phyloP scores from a whole-genome alignment of 225 moss, liverwort and hornwort genomes.

The Asterella californica region DNA sequence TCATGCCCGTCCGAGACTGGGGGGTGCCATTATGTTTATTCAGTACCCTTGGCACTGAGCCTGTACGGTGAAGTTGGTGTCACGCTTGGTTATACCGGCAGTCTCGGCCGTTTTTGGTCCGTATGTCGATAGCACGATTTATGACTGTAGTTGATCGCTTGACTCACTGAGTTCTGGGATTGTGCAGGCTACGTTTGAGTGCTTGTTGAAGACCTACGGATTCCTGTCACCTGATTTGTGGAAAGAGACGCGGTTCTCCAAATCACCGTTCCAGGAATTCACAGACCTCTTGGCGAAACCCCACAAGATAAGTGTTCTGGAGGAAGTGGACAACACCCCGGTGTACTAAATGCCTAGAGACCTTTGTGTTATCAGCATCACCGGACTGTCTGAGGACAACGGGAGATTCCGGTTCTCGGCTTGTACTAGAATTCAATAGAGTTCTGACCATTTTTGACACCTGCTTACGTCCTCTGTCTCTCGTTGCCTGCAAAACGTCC shows the following conservation, averaged over 20 bases:
- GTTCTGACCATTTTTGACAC: not conserved
- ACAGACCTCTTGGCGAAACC: slow-evolving; percentile 92
- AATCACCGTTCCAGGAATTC: slow-evolving; percentile 98
- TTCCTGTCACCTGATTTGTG: slow-evolving; percentile 95
- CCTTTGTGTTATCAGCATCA: not conserved
- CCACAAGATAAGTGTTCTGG: slow-evolving; percentile 84
- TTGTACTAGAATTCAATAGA: not conserved
- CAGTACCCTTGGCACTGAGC: no score
- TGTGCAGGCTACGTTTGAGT: slow-evolving; percentile 86
- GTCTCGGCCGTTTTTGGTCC: no score
- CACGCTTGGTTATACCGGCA: no score
- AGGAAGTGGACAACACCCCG: slow-evolving; percentile 83
- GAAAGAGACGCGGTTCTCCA: slow-evolving; percentile 80
- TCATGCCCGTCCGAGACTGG: no score
- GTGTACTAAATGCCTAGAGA: slow-evolving; percentile 43
- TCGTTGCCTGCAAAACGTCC: not conserved
- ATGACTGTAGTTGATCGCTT: not conserved
- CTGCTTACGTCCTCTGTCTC: not conserved
- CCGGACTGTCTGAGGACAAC: not conserved
- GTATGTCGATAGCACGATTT: no score
- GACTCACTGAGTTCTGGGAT: not conserved
- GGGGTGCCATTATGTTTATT: no score
- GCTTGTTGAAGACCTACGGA: slow-evolving; percentile 88
- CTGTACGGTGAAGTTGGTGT: no score
- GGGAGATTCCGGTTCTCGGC: not conserved